phyloP scores from a whole-genome alignment of 805 yeast species.

The Lachancea cidri region DNA sequence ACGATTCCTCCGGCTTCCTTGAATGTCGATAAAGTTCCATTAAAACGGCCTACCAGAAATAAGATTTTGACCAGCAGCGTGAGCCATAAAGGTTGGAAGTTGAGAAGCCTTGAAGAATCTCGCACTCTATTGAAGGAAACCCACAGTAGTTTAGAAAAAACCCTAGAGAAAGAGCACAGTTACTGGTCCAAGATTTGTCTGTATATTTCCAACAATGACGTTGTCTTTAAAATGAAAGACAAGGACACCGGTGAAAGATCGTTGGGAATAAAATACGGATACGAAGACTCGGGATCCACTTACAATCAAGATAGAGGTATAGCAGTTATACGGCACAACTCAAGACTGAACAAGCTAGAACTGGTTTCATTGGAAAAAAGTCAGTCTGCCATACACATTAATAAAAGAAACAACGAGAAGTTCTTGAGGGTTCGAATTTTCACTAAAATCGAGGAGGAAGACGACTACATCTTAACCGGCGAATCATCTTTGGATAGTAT shows the following conservation, averaged over 20 bases:
- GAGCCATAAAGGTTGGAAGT: constrained; percentile 69
- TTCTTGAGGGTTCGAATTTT: constrained; percentile 56
- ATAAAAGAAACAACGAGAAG: constrained; percentile 28
- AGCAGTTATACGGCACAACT: constrained; percentile 58
- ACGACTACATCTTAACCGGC: constrained; percentile 52
- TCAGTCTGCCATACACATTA: constrained; percentile 24
- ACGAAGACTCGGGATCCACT: constrained; percentile 82
- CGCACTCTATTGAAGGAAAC: constrained; percentile 47
- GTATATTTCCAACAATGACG: constrained; percentile 22
- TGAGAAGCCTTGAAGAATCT: constrained; percentile 58
- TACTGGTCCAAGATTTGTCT: constrained; percentile 47
- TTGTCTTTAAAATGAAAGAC: constrained; percentile 59
- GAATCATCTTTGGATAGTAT: constrained; percentile 38
- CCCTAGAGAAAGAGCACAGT: constrained; percentile 52
- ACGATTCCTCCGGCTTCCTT: constrained; percentile 73
- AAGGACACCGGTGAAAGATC: constrained; percentile 46
- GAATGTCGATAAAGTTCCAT: constrained; percentile 38
- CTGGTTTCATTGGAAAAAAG: constrained; percentile 35
- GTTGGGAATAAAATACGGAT: constrained; percentile 85
- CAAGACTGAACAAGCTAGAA: constrained; percentile 36
- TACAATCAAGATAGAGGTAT: constrained; percentile 65
- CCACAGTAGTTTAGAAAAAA: constrained; percentile 45
- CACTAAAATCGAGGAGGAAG: constrained; percentile 46
- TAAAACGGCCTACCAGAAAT: constrained; percentile 14
- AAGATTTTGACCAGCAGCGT: constrained; percentile 25